Conservation (phyloP, 2,329 filamentous ascomycete species). For the Aspergillaceae sp. region DNA sequence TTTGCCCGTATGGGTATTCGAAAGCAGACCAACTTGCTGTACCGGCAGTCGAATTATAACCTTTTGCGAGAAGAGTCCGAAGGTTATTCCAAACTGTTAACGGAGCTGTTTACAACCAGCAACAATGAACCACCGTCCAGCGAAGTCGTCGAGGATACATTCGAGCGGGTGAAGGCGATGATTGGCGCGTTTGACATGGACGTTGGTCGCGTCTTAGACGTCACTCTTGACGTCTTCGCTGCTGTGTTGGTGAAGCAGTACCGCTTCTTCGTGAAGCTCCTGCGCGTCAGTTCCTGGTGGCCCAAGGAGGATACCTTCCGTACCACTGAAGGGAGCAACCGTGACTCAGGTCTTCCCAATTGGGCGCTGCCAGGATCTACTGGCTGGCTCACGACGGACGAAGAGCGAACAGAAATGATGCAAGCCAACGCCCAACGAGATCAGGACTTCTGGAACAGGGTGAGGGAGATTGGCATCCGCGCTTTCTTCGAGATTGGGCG, state of each 20-base stretch:
- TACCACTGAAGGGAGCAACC: conserved; percentile 14
- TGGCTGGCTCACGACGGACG: conserved; percentile 56
- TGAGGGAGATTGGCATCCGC: conserved; percentile 64
- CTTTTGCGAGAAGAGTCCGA: conserved; percentile 90
- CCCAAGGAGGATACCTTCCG: conserved; percentile 56
- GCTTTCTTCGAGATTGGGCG: conserved; percentile 87
- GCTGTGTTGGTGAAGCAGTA: conserved; percentile 87
- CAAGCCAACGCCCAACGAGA: conserved; percentile 59
- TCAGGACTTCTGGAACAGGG: conserved; percentile 67
- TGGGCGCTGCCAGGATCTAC: conserved; percentile 73
- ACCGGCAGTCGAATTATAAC: conserved; percentile 95
- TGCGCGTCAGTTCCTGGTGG: conserved; percentile 95
- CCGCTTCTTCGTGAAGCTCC: conserved; percentile 87
- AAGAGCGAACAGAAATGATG: conserved; percentile 55
- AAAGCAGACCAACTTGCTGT: conserved; percentile 85
- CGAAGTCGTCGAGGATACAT: conserved; percentile 73
- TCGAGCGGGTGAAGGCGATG: conserved; percentile 84
- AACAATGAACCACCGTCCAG: conserved; percentile 63
- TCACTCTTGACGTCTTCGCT: conserved; percentile 90
- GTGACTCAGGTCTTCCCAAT: conserved; percentile 59
- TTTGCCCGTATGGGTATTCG: conserved; percentile 77
- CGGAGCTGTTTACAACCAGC: conserved; percentile 86
- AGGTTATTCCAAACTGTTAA: conserved; percentile 92
- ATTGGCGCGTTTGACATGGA: conserved; percentile 97
- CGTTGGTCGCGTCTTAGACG: conserved; percentile 86